Conservation (phyloP, 345 rosid species). For the Syzygium oleosum region DNA sequence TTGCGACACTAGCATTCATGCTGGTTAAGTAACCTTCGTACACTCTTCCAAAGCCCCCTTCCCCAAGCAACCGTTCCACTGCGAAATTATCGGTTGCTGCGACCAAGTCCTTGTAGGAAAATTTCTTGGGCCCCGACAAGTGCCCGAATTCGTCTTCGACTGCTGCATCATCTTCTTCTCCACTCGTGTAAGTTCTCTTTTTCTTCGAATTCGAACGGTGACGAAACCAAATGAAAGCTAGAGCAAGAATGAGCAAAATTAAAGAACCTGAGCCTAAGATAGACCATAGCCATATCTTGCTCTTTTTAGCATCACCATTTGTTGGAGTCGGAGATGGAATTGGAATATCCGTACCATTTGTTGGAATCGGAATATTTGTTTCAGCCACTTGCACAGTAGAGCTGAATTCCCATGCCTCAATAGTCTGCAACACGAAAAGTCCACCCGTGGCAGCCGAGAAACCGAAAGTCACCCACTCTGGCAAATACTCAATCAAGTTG, state of each 20-base stretch:
- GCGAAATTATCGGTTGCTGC: neutral
- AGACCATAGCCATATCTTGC: neutral
- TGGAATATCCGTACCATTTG: too few relatives aligned
- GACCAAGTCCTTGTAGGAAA: neutral
- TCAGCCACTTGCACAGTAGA: neutral
- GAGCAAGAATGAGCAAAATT: neutral
- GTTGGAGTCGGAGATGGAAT: too few relatives aligned
- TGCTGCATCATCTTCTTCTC: neutral
- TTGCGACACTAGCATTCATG: neutral
- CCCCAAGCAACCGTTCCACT: neutral
- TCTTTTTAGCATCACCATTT: neutral
- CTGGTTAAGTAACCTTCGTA: neutral
- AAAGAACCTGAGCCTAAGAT: neutral
- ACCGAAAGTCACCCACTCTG: conserved; percentile 12
- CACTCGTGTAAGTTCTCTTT: neutral
- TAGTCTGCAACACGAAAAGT: neutral
- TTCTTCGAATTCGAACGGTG: neutral
- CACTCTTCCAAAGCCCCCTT: neutral
- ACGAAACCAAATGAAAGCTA: neutral
- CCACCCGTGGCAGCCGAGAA: conserved; percentile 5
- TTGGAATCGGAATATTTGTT: neutral
- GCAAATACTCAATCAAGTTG: neutral
- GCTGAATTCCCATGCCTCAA: conserved; percentile 5
- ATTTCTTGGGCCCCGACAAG: neutral
- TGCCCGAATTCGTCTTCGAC: neutral